These are phyloP conservation scores for Yamadazyma laniorum DNA, from an alignment of 805 yeast species.

Conservation along the genomic window DNA sequence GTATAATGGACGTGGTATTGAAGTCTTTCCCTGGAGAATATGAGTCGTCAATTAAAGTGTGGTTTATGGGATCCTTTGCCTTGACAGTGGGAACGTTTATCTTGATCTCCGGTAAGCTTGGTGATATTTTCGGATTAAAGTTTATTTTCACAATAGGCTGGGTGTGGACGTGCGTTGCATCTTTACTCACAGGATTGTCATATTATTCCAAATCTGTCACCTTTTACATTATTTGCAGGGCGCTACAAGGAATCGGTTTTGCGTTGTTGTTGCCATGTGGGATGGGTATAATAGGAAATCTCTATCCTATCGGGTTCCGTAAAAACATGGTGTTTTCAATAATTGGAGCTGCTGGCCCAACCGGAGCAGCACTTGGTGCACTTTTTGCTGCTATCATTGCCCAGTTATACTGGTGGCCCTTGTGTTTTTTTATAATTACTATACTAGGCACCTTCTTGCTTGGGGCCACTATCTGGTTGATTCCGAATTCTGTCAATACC, in stretches of 20 bases:
- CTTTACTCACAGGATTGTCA: slow-evolving; percentile 58
- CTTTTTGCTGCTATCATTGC: slow-evolving; percentile 49
- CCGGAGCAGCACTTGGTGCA: slow-evolving; percentile 58
- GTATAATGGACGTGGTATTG: slow-evolving; percentile 36
- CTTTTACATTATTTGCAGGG: slow-evolving; percentile 55
- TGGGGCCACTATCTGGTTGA: slow-evolving; percentile 1
- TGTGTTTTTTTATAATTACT: slow-evolving; percentile 53
- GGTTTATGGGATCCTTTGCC: slow-evolving; percentile 75
- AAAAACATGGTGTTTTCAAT: slow-evolving; percentile 55
- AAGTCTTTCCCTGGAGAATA: slow-evolving; percentile 19
- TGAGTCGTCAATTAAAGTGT: slow-evolving; percentile 33
- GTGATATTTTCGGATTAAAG: slow-evolving; percentile 70
- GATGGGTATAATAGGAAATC: slow-evolving; percentile 51
- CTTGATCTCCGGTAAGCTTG: slow-evolving; percentile 63
- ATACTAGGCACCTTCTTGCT: slow-evolving; percentile 33
- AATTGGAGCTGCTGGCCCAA: slow-evolving; percentile 62
- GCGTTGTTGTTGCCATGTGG: slow-evolving; percentile 61
- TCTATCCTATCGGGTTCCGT: slow-evolving; percentile 40
- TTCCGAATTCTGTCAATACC: slow-evolving; percentile 10
- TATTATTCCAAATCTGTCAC: slow-evolving; percentile 46
- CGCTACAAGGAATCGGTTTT: slow-evolving; percentile 64
- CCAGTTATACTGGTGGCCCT: slow-evolving; percentile 55
- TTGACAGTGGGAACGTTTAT: slow-evolving; percentile 73
- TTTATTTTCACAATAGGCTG: slow-evolving; percentile 54
- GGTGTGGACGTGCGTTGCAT: slow-evolving; percentile 54